Conservation (phyloP, 2,329 filamentous ascomycete genomes). For the Camillea tinctor region DNA sequence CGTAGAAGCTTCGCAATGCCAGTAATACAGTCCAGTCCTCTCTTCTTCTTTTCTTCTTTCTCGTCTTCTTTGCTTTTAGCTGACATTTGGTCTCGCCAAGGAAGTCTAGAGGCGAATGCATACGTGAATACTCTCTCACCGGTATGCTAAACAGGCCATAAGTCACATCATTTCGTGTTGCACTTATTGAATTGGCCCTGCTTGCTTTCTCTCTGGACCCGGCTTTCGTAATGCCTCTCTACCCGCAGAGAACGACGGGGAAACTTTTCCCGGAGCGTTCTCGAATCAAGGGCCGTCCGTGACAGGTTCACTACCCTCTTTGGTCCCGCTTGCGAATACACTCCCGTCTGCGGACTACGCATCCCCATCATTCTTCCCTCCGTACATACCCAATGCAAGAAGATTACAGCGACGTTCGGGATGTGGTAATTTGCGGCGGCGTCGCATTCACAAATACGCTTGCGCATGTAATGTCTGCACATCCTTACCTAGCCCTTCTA, state of each 20-base stretch:
- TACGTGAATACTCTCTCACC: not conserved
- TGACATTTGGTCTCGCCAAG: not conserved
- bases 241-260: not conserved
- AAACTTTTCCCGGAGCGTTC: not conserved
- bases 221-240: not conserved
- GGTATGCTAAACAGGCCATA: not conserved
- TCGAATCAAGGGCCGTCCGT: not conserved
- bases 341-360: not conserved
- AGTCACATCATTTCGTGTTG: not conserved
- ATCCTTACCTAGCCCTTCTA: not conserved
- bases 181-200: not conserved
- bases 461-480: not conserved
- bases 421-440: not conserved
- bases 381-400: not conserved
- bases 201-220: not conserved
- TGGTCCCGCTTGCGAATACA: not conserved
- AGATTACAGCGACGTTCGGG: not conserved
- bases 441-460: not conserved
- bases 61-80: not conserved
- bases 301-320: not conserved
- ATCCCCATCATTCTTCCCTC: not conserved
- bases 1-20: not conserved
- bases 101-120: not conserved
- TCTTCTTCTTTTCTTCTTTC: not conserved
- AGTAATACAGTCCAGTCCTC: not conserved